phyloP scores from a whole-genome alignment of 139 green algal species.

The Bryopsis sp. region DNA sequence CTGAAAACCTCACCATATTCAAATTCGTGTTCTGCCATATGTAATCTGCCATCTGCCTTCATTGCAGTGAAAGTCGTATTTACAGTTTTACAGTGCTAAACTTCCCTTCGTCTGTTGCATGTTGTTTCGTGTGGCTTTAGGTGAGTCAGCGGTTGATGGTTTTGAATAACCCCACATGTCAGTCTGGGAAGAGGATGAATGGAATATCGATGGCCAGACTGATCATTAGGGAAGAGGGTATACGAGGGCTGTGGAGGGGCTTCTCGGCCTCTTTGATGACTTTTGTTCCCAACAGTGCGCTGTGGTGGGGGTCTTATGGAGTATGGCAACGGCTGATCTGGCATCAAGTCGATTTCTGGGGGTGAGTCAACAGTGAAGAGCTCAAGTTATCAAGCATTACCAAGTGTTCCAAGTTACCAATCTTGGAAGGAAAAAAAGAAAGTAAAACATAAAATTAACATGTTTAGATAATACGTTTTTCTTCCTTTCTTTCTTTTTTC shows the following conservation, averaged over 20 bases:
- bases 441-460: no score
- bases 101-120: background rate
- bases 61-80: background rate
- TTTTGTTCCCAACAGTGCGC: slow-evolving; percentile 21
- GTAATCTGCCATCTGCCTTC: background rate
- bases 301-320: slow-evolving; percentile 81
- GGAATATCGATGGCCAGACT: slow-evolving; percentile 51
- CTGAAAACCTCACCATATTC: background rate
- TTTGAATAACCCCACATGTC: slow-evolving; percentile 20
- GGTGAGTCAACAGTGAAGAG: no score
- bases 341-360: slow-evolving; percentile 30
- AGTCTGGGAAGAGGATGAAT: slow-evolving; percentile 20
- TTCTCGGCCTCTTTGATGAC: slow-evolving; percentile 53
- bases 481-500: no score
- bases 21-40: background rate
- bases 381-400: no score
- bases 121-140: background rate
- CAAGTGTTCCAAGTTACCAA: no score
- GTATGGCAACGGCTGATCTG: slow-evolving; percentile 74
- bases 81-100: no score
- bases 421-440: no score
- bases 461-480: no score
- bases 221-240: slow-evolving; percentile 75
- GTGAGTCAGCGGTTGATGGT: slow-evolving; percentile 57
- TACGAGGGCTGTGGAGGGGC: slow-evolving; percentile 76